Conservation (phyloP, 805 yeast genomes). For the Brettanomyces sp. region DNA sequence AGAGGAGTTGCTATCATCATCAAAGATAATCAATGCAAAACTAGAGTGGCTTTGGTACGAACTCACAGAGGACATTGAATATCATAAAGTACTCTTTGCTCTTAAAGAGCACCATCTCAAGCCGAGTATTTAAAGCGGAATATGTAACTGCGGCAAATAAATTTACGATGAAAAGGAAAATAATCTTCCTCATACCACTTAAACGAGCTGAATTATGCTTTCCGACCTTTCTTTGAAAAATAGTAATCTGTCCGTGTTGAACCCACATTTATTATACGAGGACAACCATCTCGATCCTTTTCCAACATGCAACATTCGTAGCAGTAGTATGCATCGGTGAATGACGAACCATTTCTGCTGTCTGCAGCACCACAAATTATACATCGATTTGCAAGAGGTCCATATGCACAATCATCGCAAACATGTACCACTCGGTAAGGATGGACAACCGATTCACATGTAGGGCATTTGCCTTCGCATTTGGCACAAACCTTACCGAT, state of each 20-base stretch:
- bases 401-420: conserved; percentile 82
- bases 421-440: conserved; percentile 59
- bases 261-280: conserved; percentile 73
- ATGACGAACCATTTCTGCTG: conserved; percentile 35
- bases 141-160: neutral
- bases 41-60: conserved; percentile 53
- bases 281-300: conserved; percentile 88
- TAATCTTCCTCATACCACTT: neutral
- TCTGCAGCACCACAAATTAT: conserved; percentile 54
- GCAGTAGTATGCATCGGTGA: conserved; percentile 70
- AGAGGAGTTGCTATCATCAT: conserved; percentile 35
- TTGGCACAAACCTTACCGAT: conserved; percentile 68
- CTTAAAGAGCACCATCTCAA: neutral
- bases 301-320: conserved; percentile 74
- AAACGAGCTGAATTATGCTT: neutral
- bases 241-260: conserved; percentile 36
- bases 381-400: conserved; percentile 54
- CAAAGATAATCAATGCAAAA: conserved; percentile 39
- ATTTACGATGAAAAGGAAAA: neutral
- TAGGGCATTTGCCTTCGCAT: conserved; percentile 89
- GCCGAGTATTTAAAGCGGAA: neutral
- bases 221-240: neutral
- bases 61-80: conserved; percentile 13
- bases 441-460: conserved; percentile 77
- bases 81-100: neutral